These are phyloP conservation scores for Podaxis sp. DNA, from an alignment of 768 basidiomycete genomes.

Conservation along the genomic window DNA sequence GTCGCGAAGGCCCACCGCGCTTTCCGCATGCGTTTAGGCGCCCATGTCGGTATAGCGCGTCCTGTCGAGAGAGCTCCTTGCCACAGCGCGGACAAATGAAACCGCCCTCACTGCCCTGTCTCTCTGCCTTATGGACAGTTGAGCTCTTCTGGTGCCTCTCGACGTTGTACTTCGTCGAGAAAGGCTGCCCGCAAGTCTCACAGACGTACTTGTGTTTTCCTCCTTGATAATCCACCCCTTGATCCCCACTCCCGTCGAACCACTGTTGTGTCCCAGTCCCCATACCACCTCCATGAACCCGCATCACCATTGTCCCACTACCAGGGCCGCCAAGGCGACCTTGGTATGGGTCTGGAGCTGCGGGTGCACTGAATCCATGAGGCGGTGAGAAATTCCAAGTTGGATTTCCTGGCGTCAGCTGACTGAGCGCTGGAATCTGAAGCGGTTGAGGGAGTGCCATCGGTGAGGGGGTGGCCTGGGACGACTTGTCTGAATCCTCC, in stretches of 20 bases:
- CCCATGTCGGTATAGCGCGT: conserved; percentile 28
- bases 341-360: not conserved
- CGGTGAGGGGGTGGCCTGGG: not conserved
- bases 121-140: conserved; percentile 12
- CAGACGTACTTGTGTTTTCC: not conserved
- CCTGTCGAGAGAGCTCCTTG: conserved; percentile 23
- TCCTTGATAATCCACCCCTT: not conserved
- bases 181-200: conserved; percentile 11
- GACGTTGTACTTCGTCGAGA: conserved; percentile 19
- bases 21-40: conserved; percentile 24
- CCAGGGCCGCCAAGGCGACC: not conserved
- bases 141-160: conserved; percentile 15
- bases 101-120: not conserved
- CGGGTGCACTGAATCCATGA: not conserved
- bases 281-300: not conserved
- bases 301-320: not conserved
- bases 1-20: conserved; percentile 16
- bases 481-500: not conserved
- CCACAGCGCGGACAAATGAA: conserved; percentile 4
- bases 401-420: not conserved
- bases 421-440: not conserved
- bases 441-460: not conserved
- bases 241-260: not conserved
- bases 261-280: not conserved
- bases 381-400: not conserved